phyloP scores from a whole-genome alignment of 345 rosid genomes.

The Stellera chamaejasme region DNA sequence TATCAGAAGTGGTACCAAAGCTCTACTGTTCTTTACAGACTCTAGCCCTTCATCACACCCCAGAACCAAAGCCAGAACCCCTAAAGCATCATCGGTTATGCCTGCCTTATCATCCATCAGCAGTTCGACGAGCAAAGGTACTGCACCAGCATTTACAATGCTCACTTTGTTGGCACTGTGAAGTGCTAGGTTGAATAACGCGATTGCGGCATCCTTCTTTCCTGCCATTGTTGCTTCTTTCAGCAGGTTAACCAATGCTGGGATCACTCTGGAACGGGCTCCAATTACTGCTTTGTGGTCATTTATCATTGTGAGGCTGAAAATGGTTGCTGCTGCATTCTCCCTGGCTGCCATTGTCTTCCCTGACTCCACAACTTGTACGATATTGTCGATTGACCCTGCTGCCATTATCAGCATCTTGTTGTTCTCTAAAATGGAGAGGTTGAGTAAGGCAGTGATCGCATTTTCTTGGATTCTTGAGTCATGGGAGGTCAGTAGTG shows the following conservation, averaged over 20 bases:
- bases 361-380: slow-evolving; percentile 45
- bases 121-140: slow-evolving; percentile 44
- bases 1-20: slow-evolving; percentile 47
- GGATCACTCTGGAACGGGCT: slow-evolving; percentile 34
- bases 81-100: slow-evolving; percentile 56
- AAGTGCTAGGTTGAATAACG: slow-evolving; percentile 42
- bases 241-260: slow-evolving; percentile 39
- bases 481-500: slow-evolving; percentile 37
- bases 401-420: slow-evolving; percentile 60
- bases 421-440: slow-evolving; percentile 53
- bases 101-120: slow-evolving; percentile 64
- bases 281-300: slow-evolving; percentile 48
- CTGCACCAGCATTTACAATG: slow-evolving; percentile 35
- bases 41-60: slow-evolving; percentile 42
- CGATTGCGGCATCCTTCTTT: slow-evolving; percentile 56
- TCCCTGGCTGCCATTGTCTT: slow-evolving; percentile 61
- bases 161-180: slow-evolving; percentile 40
- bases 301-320: slow-evolving; percentile 51
- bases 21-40: slow-evolving; percentile 35
- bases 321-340: slow-evolving; percentile 65
- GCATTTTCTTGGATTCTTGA: slow-evolving; percentile 59
- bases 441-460: slow-evolving; percentile 59
- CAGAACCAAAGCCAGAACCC: slow-evolving; percentile 34
- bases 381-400: slow-evolving; percentile 49
- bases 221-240: slow-evolving; percentile 50